Evolutionary conservation across 1,284 basidiomycete species (phyloP).

Genomic region (Sanghuangporus weigelae): DNA sequence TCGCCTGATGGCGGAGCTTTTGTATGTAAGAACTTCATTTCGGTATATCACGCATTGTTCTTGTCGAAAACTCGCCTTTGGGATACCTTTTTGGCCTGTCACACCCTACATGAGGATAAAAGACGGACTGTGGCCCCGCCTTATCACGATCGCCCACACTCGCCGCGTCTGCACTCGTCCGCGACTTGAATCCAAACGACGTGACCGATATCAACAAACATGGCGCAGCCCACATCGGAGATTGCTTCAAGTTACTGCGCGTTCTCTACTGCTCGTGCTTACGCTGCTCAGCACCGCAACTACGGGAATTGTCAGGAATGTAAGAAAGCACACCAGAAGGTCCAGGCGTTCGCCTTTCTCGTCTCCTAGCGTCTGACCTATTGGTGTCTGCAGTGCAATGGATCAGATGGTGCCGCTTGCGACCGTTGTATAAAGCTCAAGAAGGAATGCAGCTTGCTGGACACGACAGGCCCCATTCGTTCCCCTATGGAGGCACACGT

Average conservation of each 20-base stretch:
- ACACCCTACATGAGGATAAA: too few relatives aligned
- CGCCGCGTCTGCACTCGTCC: too few relatives aligned
- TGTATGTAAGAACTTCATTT: too few relatives aligned
- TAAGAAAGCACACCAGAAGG: conserved; percentile 7
- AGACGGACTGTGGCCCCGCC: too few relatives aligned
- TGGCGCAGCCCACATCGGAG: neutral
- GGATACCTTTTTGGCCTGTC: too few relatives aligned
- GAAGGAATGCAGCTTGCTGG: neutral
- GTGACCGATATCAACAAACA: too few relatives aligned
- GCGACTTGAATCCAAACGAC: too few relatives aligned
- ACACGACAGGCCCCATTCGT: neutral
- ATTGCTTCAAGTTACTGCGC: neutral
- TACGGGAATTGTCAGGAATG: conserved; percentile 2
- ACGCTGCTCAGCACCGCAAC: conserved; percentile 2
- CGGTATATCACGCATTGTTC: too few relatives aligned
- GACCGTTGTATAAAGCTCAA: neutral
- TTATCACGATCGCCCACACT: too few relatives aligned
- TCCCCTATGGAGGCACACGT: neutral
- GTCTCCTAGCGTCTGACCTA: neutral
- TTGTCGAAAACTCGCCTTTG: too few relatives aligned
- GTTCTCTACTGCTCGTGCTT: neutral
- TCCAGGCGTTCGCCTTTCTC: neutral
- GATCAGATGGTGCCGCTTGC: neutral
- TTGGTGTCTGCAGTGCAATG: neutral
- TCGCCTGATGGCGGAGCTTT: too few relatives aligned